Base-by-base conservation (phyloP, 345 rosid genomes). In the Draba incana region DNA sequence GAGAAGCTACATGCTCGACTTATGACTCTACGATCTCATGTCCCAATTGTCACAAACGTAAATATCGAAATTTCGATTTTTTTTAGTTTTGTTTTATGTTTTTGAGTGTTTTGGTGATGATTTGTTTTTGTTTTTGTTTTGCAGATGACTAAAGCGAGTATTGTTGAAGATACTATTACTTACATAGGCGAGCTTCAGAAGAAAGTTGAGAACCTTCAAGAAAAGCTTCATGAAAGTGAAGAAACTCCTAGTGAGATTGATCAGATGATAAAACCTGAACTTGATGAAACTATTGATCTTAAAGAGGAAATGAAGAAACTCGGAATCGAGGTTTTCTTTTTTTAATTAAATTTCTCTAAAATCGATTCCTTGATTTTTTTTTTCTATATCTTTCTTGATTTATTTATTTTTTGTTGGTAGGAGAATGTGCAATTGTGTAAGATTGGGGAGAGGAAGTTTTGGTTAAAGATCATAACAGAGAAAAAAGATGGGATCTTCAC, bases 1-100 rank as follows among this genome's bases (percentile, higher is more conserved):
- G 67, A 84, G 81, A 94, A 87, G 76, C 90, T 94, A 60, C 86
- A 84, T 45, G 81, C 71, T 38, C 81, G 92, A 42, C 92, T 94
- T 48, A 81, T 88, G 46, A 60, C 84, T 8, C 75, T 94, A 12
- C 90, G 99, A n/a, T 80, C 98, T 20, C 16, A 74, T 25, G 98
- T 94, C 69, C 98, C 99, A 3, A 83, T 72, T 15, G 88, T 94
- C 85, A 94, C 97, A 44, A 94, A 91, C 70, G 97, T 71, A 79
- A 70, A 2, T 59, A 1, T 3, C 51, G 6, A 25, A 52, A 64
- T 57, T 14, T 66, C 28, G 2, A 2, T 1, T 1, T 64, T 72
- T 56, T 14, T 51, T 5, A 1, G 2, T 8, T 62, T n/a, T n/a
- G n/a, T n/a, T n/a, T n/a, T n/a, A n/a, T 10, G 41, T 16, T 13